phyloP scores from a whole-genome alignment of 345 rosid genomes.

The Gossypium stocksii region DNA sequence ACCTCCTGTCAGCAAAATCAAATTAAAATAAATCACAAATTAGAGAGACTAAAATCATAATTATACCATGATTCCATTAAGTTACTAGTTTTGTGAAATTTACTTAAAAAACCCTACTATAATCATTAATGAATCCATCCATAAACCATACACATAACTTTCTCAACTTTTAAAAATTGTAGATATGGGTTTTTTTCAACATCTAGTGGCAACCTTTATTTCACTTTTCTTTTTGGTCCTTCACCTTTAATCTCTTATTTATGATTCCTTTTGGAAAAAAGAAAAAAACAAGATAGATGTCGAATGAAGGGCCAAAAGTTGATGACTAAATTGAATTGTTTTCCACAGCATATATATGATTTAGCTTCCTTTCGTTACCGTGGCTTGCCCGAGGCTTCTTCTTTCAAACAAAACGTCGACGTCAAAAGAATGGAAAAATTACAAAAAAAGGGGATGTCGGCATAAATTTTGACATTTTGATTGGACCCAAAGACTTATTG shows the following conservation, averaged over 20 bases:
- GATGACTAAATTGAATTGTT: background rate
- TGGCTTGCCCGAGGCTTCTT: background rate
- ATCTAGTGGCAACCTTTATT: background rate
- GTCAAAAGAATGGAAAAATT: background rate
- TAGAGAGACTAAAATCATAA: too few species aligned
- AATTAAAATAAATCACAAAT: too few species aligned
- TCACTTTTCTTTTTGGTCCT: background rate
- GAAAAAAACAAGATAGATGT: background rate
- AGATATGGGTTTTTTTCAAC: background rate
- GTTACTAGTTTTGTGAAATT: too few species aligned
- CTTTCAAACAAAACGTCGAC: background rate
- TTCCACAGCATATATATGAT: background rate
- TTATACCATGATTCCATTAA: too few species aligned
- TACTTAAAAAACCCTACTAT: too few species aligned
- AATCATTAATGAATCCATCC: too few species aligned
- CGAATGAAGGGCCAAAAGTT: background rate
- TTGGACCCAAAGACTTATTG: background rate
- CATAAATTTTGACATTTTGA: background rate
- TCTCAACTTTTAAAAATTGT: background rate
- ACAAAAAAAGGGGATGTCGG: background rate
- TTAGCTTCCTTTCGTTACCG: background rate
- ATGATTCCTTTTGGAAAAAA: background rate
- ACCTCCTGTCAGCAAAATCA: too few species aligned
- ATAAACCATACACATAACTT: background rate
- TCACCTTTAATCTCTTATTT: background rate